A percentile compares a stretch with the other conserved stretches of the same genome.
These are phyloP conservation scores for Trypanosoma cruzi DNA, from an alignment of 208 protist species.

Conservation along the genomic window DNA sequence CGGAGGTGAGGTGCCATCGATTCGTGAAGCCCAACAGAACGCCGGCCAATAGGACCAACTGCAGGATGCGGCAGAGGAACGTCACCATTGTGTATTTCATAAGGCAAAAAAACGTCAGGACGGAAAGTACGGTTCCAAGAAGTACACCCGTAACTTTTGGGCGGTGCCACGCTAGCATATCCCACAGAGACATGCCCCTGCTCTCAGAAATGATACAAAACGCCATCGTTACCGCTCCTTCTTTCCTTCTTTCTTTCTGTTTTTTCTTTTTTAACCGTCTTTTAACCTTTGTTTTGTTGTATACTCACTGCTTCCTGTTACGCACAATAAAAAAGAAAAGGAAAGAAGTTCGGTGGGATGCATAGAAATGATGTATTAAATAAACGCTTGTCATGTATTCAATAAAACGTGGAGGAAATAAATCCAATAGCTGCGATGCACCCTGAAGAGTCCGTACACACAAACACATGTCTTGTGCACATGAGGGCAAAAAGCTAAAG, in stretches of 20 bases:
- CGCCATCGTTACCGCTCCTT: conserved; percentile 8
- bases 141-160: conserved; percentile 57
- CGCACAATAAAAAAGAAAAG: too few relatives aligned
- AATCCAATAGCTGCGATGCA: not conserved
- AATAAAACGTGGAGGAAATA: not conserved
- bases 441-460: not conserved
- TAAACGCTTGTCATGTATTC: not conserved
- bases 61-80: conserved; percentile 56
- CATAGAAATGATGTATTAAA: not conserved
- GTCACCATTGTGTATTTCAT: conserved; percentile 82
- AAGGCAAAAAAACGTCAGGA: conserved; percentile 61
- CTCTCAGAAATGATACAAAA: conserved; percentile 35
- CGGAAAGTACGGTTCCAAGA: conserved; percentile 33
- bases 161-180: conserved; percentile 73
- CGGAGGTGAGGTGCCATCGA: conserved; percentile 29
- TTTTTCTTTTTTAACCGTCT: not conserved
- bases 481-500: too few relatives aligned
- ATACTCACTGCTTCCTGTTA: too few relatives aligned
- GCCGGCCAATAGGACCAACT: conserved; percentile 46
- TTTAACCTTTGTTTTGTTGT: not conserved
- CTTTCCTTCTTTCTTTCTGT: not conserved
- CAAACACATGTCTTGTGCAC: too few relatives aligned
- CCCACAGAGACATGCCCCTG: conserved; percentile 40
- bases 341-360: not conserved
- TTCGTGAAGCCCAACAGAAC: conserved; percentile 37